Conservation (phyloP, 805 yeast species). For the Tetrapisispora nanseiensis region DNA sequence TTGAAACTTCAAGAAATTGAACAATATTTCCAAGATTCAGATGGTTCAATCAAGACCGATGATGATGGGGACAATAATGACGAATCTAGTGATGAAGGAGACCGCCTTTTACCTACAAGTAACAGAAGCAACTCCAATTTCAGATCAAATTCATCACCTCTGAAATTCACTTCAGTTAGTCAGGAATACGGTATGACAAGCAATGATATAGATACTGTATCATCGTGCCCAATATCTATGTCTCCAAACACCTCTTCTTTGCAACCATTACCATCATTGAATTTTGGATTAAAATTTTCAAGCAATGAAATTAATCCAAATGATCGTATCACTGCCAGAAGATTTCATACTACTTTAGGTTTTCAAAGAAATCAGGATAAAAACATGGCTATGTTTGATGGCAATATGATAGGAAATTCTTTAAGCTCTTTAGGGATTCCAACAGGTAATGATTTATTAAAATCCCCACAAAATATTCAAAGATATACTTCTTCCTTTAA, state of each 20-base stretch:
- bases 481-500: constrained; percentile 28
- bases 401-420: neutral
- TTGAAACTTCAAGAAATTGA: constrained; percentile 13
- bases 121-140: neutral
- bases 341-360: constrained; percentile 1
- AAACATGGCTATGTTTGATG: neutral
- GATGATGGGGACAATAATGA: neutral
- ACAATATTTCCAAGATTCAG: constrained; percentile 5
- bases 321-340: neutral
- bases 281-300: neutral
- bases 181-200: neutral
- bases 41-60: neutral
- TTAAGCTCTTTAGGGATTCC: neutral
- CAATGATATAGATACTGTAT: neutral
- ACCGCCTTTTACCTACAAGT: neutral
- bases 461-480: constrained; percentile 20
- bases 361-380: constrained; percentile 1
- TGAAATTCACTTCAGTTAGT: neutral
- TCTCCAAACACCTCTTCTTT: constrained; percentile 2
- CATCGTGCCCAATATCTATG: neutral
- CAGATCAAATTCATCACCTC: neutral
- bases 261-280: neutral
- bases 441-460: neutral
- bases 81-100: neutral
- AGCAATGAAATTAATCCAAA: neutral